Base-by-base conservation (phyloP, 768 basidiomycete genomes). In the Hemileccinum rubropunctum region DNA sequence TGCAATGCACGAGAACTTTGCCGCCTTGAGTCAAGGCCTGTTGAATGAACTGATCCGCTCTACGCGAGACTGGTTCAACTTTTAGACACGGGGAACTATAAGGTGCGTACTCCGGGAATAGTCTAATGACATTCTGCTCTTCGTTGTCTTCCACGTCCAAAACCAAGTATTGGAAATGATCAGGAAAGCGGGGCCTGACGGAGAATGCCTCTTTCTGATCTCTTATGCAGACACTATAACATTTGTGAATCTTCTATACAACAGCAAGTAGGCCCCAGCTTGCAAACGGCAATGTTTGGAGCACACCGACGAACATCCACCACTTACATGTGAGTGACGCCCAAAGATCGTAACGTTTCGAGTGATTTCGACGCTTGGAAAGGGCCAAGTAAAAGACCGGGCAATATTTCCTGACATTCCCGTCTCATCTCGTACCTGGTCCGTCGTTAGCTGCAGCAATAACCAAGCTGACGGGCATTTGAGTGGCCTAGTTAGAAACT, bases 371-470 rank as follows among this genome's bases (percentile, higher is more conserved):
- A 91, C 9, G 88, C 89, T 56, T 89, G 86, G 54, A 94, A 91
- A 3, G 93, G 92, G 1, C 93, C 93, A 6, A 97, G 81, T 23
- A 83, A 74, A 33, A 97, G 81, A 15, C 83, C 82, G 21, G 90
- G 86, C 0, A 91, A 74, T 56, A 95, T 95, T 67, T 94, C 88
- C 71, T 97, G 93, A 59, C 91, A 92, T 61, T 95, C 88, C n/a
- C 93, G 76, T 27, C 93, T 79, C 94, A 97, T 95, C 70, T 95
- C 93, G 62, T 97, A 97, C 61, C 88, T 91, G 39, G 47, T 18
- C 26, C 18, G 23, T 34, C 47, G 53, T 56, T 30, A 58, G 60
- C 45, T 10, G 14, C 41, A 56, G 47, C 44, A 52, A 32, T 36
- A 17, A 43, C 42, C n/a, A n/a, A 36, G 34, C 28, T 18, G 41